Evolutionary conservation across 2,329 filamentous ascomycete species (phyloP), one percentile per base, ranked within the genome.

Genomic region (Metarhizium sp.): DNA sequence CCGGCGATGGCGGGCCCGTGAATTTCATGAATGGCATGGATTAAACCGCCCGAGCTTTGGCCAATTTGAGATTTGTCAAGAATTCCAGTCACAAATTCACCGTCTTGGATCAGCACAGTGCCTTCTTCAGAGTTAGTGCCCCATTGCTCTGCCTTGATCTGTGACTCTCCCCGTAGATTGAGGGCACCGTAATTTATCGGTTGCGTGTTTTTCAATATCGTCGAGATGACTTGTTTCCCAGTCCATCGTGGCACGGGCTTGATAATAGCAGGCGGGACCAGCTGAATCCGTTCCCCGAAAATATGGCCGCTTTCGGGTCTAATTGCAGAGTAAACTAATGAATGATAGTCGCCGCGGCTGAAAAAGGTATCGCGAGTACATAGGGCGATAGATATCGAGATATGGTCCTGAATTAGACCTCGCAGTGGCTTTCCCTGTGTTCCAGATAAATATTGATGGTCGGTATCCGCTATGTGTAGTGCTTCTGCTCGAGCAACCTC

Each of bases 391-490:
- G 90, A 91, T 68, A 99, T 92, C 2, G 92, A 96, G 58, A 99
- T 88, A 71, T 99, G 94, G 78, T 99, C 94, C 72, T 99, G 95
- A 72, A 99, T 99, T 52, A 99, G 75, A 82, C 94, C 94, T 78
- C 94, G 82, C 16, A 99, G 78, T 0, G 94, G 94, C 66, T 96
- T 95, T 55, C 94, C 94, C 16, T 90, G 89, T 3, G 94, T 99
- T 20, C 88, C 90, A 38, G 92, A 95, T 40, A 99, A 81, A 68
- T 99, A 99, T 66, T 99, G 94, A 66, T 96, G 92, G 68, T 99
- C 92, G 2, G 94, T 96, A 68, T 97, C 92, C 42, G 94, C 94
- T 64, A 99, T 86, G 62, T 91, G 89, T 62, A 95, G 80, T 2
- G 94, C 94, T 73, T 99, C 94, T 2, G 92, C 89, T 62, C 94